phyloP scores from a whole-genome alignment of 371 early-diverging fungal species.

The Capniomyces stellatus region DNA sequence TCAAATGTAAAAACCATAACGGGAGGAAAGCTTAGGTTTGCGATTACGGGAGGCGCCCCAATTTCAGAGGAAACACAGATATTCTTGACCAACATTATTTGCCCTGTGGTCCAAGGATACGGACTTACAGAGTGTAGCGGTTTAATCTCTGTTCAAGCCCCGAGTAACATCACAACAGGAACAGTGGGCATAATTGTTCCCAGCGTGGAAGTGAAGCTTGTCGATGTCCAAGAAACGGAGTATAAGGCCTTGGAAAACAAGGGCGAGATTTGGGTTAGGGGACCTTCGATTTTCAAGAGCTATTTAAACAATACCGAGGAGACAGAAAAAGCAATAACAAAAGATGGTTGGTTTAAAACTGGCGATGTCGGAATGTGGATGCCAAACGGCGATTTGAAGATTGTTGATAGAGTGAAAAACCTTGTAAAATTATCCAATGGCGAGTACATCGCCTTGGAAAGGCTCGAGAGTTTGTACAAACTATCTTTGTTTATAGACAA shows the following conservation, averaged over 20 bases:
- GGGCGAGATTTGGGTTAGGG: slow-evolving; percentile 83
- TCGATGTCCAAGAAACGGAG: slow-evolving; percentile 54
- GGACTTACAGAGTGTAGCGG: slow-evolving; percentile 50
- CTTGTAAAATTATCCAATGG: slow-evolving; percentile 80
- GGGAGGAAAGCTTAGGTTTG: slow-evolving; percentile 78
- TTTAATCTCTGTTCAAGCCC: slow-evolving; percentile 42
- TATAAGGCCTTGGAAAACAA: slow-evolving; percentile 46
- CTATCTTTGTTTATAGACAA: slow-evolving; percentile 50
- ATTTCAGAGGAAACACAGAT: slow-evolving; percentile 61
- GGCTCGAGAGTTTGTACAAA: slow-evolving; percentile 84
- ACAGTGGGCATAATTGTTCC: slow-evolving; percentile 70
- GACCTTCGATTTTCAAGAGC: slow-evolving; percentile 45
- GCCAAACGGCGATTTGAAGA: slow-evolving; percentile 38
- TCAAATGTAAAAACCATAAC: slow-evolving; percentile 68
- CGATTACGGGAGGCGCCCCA: slow-evolving; percentile 89
- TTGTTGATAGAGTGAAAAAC: slow-evolving; percentile 74
- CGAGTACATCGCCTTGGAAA: slow-evolving; percentile 95
- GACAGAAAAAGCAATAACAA: slow-evolving; percentile 47
- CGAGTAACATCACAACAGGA: slow-evolving; percentile 36
- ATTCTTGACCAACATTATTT: slow-evolving; percentile 64
- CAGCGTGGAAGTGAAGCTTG: slow-evolving; percentile 69
- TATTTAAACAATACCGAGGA: slow-evolving; percentile 59
- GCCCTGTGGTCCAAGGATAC: slow-evolving; percentile 79
- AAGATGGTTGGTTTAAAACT: slow-evolving; percentile 81
- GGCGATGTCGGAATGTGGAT: slow-evolving; percentile 83